Evolutionary conservation across 106 monocot species (phyloP).

Genomic region (Allium fistulosum): DNA sequence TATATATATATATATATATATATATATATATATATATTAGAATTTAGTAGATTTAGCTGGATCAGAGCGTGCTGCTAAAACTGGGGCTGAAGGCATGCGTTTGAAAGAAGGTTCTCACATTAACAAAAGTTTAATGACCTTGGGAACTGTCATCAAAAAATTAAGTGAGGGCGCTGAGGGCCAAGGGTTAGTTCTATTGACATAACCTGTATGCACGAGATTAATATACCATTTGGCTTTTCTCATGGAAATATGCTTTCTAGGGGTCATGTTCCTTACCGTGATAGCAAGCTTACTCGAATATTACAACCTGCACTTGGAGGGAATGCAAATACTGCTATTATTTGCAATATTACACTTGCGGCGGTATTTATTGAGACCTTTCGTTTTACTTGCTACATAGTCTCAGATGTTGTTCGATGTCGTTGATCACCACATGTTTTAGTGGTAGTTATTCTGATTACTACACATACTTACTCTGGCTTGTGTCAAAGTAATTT

Average conservation of each 20-base stretch:
- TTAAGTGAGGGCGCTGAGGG: conserved; percentile 88
- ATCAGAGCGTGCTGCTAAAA: conserved; percentile 91
- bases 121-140: conserved; percentile 92
- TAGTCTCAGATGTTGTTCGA: not conserved
- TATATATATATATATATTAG: conserved; percentile 16
- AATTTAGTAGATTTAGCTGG: conserved; percentile 97
- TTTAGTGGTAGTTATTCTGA: too few species aligned
- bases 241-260: conserved; percentile 7
- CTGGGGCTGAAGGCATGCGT: conserved; percentile 89
- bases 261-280: conserved; percentile 93
- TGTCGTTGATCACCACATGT: too few species aligned
- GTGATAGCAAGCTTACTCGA: conserved; percentile 94
- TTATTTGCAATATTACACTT: conserved; percentile 95
- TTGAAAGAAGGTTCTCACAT: conserved; percentile 97
- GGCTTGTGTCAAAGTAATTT: too few species aligned
- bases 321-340: conserved; percentile 95
- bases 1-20: too few species aligned
- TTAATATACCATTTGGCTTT: not conserved
- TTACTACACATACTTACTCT: too few species aligned
- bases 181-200: conserved; percentile 57
- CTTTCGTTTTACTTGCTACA: not conserved
- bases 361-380: conserved; percentile 45
- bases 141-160: conserved; percentile 95
- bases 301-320: conserved; percentile 94
- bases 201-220: not conserved